Evolutionary conservation across 257 asterid species (phyloP), one percentile per base, ranked within the genome.

Genomic region (Nicotiana tomentosiformis): DNA sequence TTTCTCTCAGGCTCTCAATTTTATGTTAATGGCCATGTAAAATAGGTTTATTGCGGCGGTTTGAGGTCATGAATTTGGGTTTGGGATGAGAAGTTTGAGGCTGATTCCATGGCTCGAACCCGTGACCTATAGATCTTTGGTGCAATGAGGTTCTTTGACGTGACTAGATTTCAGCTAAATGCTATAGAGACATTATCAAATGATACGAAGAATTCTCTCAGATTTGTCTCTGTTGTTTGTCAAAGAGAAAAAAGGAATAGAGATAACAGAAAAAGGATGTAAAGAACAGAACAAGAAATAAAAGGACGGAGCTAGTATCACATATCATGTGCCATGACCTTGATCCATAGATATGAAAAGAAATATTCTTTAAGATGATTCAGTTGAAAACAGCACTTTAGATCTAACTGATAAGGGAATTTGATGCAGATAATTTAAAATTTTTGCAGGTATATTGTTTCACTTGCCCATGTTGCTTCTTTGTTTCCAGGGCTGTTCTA

Each of bases 391-490:
- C 14, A 74, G 10, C 61, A 43, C 9, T 23, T 1, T 76, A 49
- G 26, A 26, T 26, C 53, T 26, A 51, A 7, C 64, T 66, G 12
- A 67, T 66, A 84, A 60, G 37, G 65, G 67, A 82, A 70, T 82
- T 88, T 92, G 88, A 92, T 90, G 82, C 84, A 66, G 30, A 51
- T 49, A 15, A 76, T 76, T 76, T 49, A 76, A 23, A 76, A 26
- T 85, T 84, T 84, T 87, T 92, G 97, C 96, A 96, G 99, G 98
- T 96, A 96, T 94, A 84, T 93, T 86, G 88, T 93, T 89, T 96
- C 99, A 90, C 97, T 93, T 82, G 98, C 95, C 85, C 93, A 94
- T 92, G 87, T 92, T 90, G 95, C 97, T 86, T 96, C 97, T 88
- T 87, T 93, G 88, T 96, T 93, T 91, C 98, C 98, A 86, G 95